A percentile compares a stretch with the other conserved stretches of the same genome.
phyloP scores from a whole-genome alignment of 179 eudicot species.

The Beta lomatogona region DNA sequence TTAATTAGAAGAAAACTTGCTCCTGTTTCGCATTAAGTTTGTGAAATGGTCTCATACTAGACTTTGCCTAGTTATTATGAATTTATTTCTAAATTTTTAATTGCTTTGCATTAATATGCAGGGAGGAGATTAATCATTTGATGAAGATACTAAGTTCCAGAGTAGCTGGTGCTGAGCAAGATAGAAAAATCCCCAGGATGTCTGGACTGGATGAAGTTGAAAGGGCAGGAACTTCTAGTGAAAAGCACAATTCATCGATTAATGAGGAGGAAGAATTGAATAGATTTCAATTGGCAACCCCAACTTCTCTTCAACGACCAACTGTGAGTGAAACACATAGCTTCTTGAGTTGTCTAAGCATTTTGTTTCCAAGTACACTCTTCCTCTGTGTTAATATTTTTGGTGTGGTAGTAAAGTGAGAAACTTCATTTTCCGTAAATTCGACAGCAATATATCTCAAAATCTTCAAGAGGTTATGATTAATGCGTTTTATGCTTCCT shows the following conservation, averaged over 20 bases:
- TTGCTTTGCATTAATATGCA: constrained; percentile 33
- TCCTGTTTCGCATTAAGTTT: background rate
- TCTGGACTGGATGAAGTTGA: constrained; percentile 35
- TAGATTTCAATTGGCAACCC: constrained; percentile 30
- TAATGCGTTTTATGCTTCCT: no score
- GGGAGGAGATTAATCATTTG: constrained; percentile 75
- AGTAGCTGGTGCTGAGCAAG: constrained; percentile 45
- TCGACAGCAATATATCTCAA: background rate
- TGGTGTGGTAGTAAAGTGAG: background rate
- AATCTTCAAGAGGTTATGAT: background rate
- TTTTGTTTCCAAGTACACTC: constrained; percentile 16
- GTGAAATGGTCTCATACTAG: background rate
- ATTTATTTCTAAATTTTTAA: constrained; percentile 9
- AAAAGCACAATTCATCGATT: constrained; percentile 31
- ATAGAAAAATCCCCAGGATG: constrained; percentile 25
- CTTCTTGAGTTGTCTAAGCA: constrained; percentile 7
- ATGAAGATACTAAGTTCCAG: constrained; percentile 72
- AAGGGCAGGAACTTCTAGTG: constrained; percentile 33
- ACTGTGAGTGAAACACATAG: constrained; percentile 38
- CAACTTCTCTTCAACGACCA: constrained; percentile 40
- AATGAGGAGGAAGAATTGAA: constrained; percentile 34
- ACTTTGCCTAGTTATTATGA: background rate
- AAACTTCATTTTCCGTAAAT: background rate
- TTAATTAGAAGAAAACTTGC: background rate
- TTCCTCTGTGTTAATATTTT: background rate